Evolutionary conservation across 2,329 filamentous ascomycete species (phyloP), one percentile per base, ranked within the genome.

Genomic region (Geosmithia morbida): DNA sequence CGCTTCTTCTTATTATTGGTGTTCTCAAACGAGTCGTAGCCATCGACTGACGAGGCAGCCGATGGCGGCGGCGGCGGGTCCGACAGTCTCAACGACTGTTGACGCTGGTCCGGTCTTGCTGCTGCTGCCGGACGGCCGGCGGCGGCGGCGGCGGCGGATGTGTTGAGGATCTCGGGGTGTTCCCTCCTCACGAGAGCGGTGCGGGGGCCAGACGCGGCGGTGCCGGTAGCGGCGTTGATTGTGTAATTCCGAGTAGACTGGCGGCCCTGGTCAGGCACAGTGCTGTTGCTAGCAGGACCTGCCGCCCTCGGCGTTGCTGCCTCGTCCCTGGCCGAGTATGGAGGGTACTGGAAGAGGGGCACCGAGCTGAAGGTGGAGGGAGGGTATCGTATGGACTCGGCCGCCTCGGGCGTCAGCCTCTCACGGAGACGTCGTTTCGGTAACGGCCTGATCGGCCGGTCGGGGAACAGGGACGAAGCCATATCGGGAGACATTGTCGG

Each of bases 1-100:
- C 92, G 79, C 66, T 98, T 97, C 71, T 97, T 98, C 67, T 98
- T 98, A 62, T 98, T 98, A 63, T 95, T 97, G 37, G 87, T 94
- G 58, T 97, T 97, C 64, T 98, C 92, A 57, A 96, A 94, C 7
- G 87, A 92, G 63, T 98, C 92, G 62, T 97, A 97, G 14, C 89
- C 88, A 61, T 97, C 90, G 11, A 78, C 69, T 2, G 83, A 84
- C 4, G 82, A 83, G 6, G 77, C 74, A 20, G 82, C 80, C 13
- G 86, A 87, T 42, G 74, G 75, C 45, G 82, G 75, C 19, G 79
- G 76, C 42, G 78, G 71, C 17, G 69, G 64, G 48, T 70, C 71
- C 2, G 62, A 50, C 45, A 70, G 67, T 49, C 13, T 37, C 11
- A 11, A 37, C 33, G 33, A 11, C 33, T 11, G 22, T 5, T 8